Conservation (phyloP, 2,329 filamentous ascomycete genomes). For the Penicillium glabrum region DNA sequence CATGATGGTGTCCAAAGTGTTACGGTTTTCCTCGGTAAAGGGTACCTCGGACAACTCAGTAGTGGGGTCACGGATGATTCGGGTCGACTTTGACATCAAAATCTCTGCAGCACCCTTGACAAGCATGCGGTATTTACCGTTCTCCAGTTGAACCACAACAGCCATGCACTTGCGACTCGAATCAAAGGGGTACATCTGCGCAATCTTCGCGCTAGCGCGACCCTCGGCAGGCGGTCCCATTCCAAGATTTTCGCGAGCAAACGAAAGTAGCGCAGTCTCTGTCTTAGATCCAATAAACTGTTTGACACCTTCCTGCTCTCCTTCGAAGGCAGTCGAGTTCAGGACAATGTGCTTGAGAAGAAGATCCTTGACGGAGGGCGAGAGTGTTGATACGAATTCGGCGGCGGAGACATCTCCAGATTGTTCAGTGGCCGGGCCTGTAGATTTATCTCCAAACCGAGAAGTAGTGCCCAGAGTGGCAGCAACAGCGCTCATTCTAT, state of each 20-base stretch:
- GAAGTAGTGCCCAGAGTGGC: conserved; percentile 53
- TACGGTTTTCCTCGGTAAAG: conserved; percentile 58
- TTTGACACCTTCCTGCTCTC: conserved; percentile 58
- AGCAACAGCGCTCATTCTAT: conserved; percentile 62
- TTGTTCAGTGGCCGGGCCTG: conserved; percentile 24
- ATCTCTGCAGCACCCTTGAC: conserved; percentile 57
- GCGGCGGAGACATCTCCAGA: conserved; percentile 51
- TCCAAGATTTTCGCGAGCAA: conserved; percentile 65
- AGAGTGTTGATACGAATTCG: conserved; percentile 56
- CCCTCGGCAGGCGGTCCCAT: conserved; percentile 63
- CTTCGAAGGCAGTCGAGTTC: conserved; percentile 70
- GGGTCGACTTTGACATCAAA: conserved; percentile 46
- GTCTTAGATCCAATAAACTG: conserved; percentile 75
- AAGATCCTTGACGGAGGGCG: conserved; percentile 54
- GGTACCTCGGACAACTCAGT: conserved; percentile 55
- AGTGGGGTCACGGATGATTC: conserved; percentile 59
- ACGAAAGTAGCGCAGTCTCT: conserved; percentile 71
- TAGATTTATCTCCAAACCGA: conserved; percentile 45
- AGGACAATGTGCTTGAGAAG: conserved; percentile 65
- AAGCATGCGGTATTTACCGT: conserved; percentile 58
- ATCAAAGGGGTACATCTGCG: conserved; percentile 58
- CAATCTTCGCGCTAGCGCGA: conserved; percentile 61
- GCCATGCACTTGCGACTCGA: conserved; percentile 70
- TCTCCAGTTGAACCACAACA: conserved; percentile 57
- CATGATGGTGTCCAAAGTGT: conserved; percentile 66